Base-by-base conservation (phyloP, 192 early-diverging fungal genomes). In the Mortierella antarctica region DNA sequence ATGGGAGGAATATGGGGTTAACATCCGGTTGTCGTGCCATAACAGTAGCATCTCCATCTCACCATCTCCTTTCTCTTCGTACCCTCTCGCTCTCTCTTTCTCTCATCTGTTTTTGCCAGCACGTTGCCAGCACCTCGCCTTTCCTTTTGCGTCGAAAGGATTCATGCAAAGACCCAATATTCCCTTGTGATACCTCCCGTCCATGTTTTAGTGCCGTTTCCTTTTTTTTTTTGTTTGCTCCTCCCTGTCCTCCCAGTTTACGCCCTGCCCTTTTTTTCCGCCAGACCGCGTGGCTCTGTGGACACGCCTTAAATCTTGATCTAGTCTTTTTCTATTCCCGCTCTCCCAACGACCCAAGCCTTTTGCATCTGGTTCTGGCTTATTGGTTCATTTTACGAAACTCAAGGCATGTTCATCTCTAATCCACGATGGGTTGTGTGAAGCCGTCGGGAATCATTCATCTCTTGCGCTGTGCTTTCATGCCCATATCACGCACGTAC, bases 91-190 rank as follows among this genome's bases (percentile, higher is more conserved):
- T 31, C 7, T 23, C 15, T 40, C 57, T 31, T 3, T 31, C 31
- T 31, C 31, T 31, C 31, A 31, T 31, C 31, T 31, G 31, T 31
- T 31, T 3, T 31, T 31, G 31, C 31, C 31, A 31, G 31, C 31
- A 31, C 31, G 31, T 31, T 31, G 31, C 41, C 42, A n/a, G 15
- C 23, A 42, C n/a, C 20, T 31, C 8, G 15, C 14, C 15, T 14
- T 57, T 39, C 56, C 31, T 10, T 23, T 53, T 53, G 2, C 56
- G 39, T n/a, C 15, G 39, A 42, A 42, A n/a, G 59, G 50, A 65
- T 73, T 73, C 71, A 65, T 65, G 62, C 71, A 58, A 31, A 31
- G 31, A 31, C 31, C 31, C 31, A 31, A 31, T 54, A 50, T 23
- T 46, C 17, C 14, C 21, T 54, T 53, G 41, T 62, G 18, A 59